Base-by-base conservation (phyloP, 306 rosid species). In the Hippophae rhamnoides region DNA sequence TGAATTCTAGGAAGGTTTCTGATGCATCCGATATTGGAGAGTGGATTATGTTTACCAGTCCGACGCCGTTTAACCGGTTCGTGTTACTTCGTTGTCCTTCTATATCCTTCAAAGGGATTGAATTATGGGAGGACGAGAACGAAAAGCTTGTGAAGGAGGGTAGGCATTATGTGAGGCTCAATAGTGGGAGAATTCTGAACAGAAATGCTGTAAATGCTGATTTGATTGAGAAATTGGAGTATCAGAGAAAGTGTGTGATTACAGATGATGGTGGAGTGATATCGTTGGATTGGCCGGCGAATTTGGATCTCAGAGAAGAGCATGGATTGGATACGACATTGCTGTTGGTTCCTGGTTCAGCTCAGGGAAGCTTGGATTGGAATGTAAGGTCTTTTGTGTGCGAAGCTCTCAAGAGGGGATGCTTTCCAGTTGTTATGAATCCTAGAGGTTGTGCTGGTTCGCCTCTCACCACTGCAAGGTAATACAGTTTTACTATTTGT, bases 381-480 rank as follows among this genome's bases (percentile, higher is more conserved):
- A 61, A 72, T 5, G 52, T 82, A 0, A 75, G 78, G 84, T 69
- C 74, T 11, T 81, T 84, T 56, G 96, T 85, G 55, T 50, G 80
- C 12, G 83, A 88, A 43, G 86, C 98, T 65, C 89, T 87, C 51
- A 65, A 56, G 74, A 73, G 84, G 6, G 98, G 98, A 0, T 77
- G 70, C 49, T 87, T 92, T 66, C 98, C 98, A 2, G 63, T 92
- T 60, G 93, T 92, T n/a, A 83, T 92, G 89, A 92, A 92, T 54
- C 98, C 98, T 23, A 70, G 96, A 73, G 98, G 98, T 44, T 92
- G 89, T 46, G 98, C 96, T 6, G 75, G 82, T 65, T 92, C 96
- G 41, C 98, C 98, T 71, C 89, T 92, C 62, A 87, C 89, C 67
- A 83, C 96, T 42, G 86, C 98, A 5, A 72, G 98, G 98, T 92